Evolutionary conservation across 306 rosid species (phyloP).

Genomic region (Biancaea sappan): DNA sequence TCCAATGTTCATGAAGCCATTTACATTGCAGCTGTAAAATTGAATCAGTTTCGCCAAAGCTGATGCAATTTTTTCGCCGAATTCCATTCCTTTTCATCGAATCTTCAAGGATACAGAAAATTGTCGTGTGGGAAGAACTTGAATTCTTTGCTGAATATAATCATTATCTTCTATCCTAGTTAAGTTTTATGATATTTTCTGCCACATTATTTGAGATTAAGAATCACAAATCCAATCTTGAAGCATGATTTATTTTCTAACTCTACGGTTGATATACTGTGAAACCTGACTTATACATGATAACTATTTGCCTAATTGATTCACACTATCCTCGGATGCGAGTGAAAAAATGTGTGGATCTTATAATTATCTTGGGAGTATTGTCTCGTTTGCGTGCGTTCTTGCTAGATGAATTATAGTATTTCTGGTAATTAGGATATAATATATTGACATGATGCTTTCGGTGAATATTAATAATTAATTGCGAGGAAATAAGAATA

Average conservation of each 20-base stretch:
- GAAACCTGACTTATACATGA: neutral
- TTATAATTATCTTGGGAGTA: neutral
- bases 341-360: neutral
- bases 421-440: neutral
- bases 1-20: neutral
- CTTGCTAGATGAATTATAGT: neutral
- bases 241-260: neutral
- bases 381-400: neutral
- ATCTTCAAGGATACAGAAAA: neutral
- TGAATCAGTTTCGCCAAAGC: neutral
- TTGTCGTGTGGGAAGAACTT: neutral
- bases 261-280: neutral
- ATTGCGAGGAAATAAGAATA: constrained; percentile 12
- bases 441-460: too few species aligned
- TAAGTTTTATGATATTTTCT: too few species aligned
- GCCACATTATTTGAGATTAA: neutral
- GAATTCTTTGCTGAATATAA: neutral
- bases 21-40: neutral
- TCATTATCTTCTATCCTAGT: neutral
- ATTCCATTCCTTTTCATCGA: neutral
- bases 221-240: too few species aligned
- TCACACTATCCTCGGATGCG: neutral
- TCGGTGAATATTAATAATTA: neutral
- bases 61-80: neutral
- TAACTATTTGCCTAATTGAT: neutral